A percentile compares a stretch with the other conserved stretches of the same genome.
Conservation (phyloP, 148 eudicot genomes). For the Euryodendron excelsum region DNA sequence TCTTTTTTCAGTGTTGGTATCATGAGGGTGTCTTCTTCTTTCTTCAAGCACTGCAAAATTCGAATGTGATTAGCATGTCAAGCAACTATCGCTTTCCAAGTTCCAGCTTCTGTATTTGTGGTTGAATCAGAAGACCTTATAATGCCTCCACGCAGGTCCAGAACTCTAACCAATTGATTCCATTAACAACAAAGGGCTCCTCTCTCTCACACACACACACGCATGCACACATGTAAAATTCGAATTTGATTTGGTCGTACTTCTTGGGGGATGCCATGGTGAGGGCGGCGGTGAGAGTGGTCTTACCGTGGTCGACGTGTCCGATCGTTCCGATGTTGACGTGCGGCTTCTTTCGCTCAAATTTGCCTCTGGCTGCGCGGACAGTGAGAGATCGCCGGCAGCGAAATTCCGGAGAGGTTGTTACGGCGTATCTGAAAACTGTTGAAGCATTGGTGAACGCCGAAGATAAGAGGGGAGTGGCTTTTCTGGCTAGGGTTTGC, state of each 20-base stretch:
- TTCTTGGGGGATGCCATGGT: slow-evolving; percentile 93
- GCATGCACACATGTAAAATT: too few relatives aligned
- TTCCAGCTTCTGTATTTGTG: slow-evolving; percentile 14
- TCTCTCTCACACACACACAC: not conserved
- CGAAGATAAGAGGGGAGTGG: too few relatives aligned
- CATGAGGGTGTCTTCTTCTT: slow-evolving; percentile 4
- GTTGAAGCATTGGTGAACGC: too few relatives aligned
- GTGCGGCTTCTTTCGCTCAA: slow-evolving; percentile 79
- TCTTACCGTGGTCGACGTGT: slow-evolving; percentile 98
- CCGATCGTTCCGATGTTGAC: slow-evolving; percentile 88
- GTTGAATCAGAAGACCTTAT: slow-evolving; percentile 15
- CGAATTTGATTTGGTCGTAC: slow-evolving; percentile 90
- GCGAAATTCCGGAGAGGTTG: too few relatives aligned
- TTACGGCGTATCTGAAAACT: too few relatives aligned
- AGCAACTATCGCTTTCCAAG: slow-evolving; percentile 14
- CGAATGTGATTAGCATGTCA: slow-evolving; percentile 23
- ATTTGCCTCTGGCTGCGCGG: slow-evolving; percentile 74
- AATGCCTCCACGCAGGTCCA: slow-evolving; percentile 38
- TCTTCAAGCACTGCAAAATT: slow-evolving; percentile 7
- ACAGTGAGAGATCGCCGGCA: slow-evolving; percentile 48
- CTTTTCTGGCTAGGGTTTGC: too few relatives aligned
- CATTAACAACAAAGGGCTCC: not conserved
- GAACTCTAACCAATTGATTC: not conserved
- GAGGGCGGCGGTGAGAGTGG: slow-evolving; percentile 94
- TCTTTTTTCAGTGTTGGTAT: not conserved